Percentiles rank a stretch among this genome's conserved stretches.
Conservation (phyloP, 2,329 filamentous ascomycete genomes). For the Hymenoscyphus scutula region DNA sequence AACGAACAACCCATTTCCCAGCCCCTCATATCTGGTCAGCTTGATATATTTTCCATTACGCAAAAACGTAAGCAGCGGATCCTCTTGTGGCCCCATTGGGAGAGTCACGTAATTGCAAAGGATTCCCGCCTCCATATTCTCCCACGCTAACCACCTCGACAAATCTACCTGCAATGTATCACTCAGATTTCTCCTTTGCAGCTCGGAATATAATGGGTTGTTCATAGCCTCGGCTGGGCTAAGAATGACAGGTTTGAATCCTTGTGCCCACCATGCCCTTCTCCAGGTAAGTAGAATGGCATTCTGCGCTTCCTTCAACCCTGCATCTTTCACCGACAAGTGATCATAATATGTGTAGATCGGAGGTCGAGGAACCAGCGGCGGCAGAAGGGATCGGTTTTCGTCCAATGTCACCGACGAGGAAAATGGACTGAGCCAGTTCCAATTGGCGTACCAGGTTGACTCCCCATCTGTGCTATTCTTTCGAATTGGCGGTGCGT, state of each 20-base stretch:
- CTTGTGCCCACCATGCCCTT: constrained; percentile 92
- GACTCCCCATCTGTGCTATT: constrained; percentile 77
- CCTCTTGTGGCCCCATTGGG: constrained; percentile 77
- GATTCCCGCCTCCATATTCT: constrained; percentile 81
- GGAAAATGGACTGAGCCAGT: constrained; percentile 88
- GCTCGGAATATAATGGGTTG: constrained; percentile 72
- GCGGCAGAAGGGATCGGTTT: constrained; percentile 78
- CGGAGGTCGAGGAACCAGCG: constrained; percentile 63
- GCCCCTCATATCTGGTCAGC: constrained; percentile 69
- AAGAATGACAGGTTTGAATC: constrained; percentile 82
- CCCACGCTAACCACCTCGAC: constrained; percentile 89
- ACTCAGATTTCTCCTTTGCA: constrained; percentile 64
- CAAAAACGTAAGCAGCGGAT: constrained; percentile 68
- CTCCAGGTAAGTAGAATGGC: constrained; percentile 83
- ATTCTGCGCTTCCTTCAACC: constrained; percentile 69
- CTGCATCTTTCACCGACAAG: constrained; percentile 58
- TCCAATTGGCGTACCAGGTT: constrained; percentile 85
- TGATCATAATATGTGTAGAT: constrained; percentile 93
- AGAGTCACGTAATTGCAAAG: constrained; percentile 76
- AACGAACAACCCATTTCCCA: constrained; percentile 71
- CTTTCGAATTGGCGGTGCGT: constrained; percentile 70
- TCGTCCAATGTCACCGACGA: constrained; percentile 77
- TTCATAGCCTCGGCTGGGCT: constrained; percentile 76
- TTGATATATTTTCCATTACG: constrained; percentile 72
- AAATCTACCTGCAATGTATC: constrained; percentile 64